Evolutionary conservation across 2,329 filamentous ascomycete genomes (phyloP).

Genomic region (Furcasterigmium sp.): DNA sequence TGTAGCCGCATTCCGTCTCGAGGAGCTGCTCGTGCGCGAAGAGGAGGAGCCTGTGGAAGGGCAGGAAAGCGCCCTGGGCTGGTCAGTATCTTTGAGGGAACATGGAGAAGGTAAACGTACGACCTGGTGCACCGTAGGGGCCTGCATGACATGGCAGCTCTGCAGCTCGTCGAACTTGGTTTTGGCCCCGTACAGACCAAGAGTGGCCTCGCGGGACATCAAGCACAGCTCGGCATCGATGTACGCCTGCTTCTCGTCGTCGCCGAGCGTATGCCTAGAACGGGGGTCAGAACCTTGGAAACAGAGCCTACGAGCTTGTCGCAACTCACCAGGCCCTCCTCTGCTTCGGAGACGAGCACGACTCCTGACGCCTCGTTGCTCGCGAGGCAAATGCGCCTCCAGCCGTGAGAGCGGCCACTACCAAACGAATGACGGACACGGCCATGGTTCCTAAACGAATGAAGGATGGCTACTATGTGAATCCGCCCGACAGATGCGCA

Average conservation of each 20-base stretch:
- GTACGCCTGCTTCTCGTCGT: slow-evolving; percentile 12
- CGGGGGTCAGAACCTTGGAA: background rate
- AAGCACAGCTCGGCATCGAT: slow-evolving; percentile 13
- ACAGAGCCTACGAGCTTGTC: background rate
- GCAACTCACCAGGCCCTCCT: slow-evolving; percentile 1
- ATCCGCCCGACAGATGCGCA: too few species aligned
- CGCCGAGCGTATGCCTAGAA: slow-evolving; percentile 10
- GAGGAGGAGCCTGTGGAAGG: slow-evolving; percentile 22
- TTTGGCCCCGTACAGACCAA: slow-evolving; percentile 7
- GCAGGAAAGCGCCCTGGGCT: slow-evolving; percentile 19
- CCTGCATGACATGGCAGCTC: slow-evolving; percentile 9
- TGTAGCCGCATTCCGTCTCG: slow-evolving; percentile 20
- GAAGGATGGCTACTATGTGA: background rate
- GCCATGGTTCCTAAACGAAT: background rate
- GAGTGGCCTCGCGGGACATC: slow-evolving; percentile 7
- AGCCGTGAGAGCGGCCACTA: background rate
- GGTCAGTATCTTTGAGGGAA: background rate
- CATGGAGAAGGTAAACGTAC: slow-evolving; percentile 13
- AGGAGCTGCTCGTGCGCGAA: slow-evolving; percentile 20
- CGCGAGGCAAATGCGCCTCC: background rate
- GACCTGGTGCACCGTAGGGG: slow-evolving; percentile 9
- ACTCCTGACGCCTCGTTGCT: background rate
- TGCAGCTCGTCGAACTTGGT: slow-evolving; percentile 13
- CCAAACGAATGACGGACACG: background rate
- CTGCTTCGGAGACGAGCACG: background rate